Percentiles rank a stretch among this genome's conserved stretches.
Conservation (phyloP, 176 grass and related monocot genomes). For the Ensete glaucum region DNA sequence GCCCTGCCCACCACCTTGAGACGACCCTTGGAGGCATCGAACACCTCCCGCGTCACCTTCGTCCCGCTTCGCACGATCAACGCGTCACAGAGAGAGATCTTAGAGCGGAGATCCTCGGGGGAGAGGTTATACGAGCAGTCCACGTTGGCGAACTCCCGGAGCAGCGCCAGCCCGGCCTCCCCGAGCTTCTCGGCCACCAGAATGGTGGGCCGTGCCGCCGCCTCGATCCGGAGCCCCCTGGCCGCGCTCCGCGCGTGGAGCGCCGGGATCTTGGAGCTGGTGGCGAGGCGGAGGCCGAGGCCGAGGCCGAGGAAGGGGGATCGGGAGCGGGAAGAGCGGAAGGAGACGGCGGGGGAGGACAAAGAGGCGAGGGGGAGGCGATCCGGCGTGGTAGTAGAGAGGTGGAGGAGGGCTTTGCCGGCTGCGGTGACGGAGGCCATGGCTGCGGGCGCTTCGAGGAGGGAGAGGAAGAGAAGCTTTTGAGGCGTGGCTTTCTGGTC, state of each 20-base stretch:
- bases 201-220: constrained; percentile 4
- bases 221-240: not conserved
- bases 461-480: not conserved
- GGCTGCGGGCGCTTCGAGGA: not conserved
- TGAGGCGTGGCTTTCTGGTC: not conserved
- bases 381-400: not conserved
- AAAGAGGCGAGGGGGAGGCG: not conserved
- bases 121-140: constrained; percentile 16
- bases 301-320: constrained; percentile 5
- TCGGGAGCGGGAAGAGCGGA: not conserved
- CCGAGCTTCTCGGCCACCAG: constrained; percentile 17
- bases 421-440: not conserved
- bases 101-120: constrained; percentile 9
- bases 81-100: constrained; percentile 19
- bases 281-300: constrained; percentile 10
- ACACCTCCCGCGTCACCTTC: constrained; percentile 19
- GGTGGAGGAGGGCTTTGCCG: not conserved
- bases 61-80: constrained; percentile 13
- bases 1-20: constrained; percentile 14
- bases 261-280: not conserved
- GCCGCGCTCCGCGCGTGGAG: not conserved
- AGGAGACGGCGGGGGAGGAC: not conserved
- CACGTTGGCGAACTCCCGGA: constrained; percentile 12
- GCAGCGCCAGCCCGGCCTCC: not conserved
- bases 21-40: constrained; percentile 5